Conservation (phyloP, 371 early-diverging fungal species). For the Rhizopus stolonifer region DNA sequence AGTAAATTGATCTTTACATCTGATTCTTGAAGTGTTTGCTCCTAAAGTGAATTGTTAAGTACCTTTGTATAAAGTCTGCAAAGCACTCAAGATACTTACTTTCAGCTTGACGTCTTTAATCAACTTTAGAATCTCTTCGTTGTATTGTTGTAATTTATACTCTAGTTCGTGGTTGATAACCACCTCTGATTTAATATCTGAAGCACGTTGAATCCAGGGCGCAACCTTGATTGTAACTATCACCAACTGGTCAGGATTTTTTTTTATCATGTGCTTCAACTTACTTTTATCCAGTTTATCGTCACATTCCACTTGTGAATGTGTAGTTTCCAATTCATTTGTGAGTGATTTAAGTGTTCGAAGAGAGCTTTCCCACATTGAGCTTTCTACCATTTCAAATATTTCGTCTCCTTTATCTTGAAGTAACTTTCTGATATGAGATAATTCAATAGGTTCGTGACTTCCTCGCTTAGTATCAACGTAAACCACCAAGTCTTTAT, state of each 20-base stretch:
- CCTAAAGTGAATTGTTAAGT: too few relatives aligned
- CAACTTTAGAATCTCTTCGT: slow-evolving; percentile 75
- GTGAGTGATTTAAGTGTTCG: slow-evolving; percentile 50
- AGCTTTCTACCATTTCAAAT: slow-evolving; percentile 55
- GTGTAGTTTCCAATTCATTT: slow-evolving; percentile 42
- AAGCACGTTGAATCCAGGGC: slow-evolving; percentile 83
- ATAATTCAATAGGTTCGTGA: slow-evolving; percentile 44
- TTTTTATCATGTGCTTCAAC: too few relatives aligned
- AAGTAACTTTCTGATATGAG: slow-evolving; percentile 51
- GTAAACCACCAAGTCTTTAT: slow-evolving; percentile 31
- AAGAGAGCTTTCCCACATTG: slow-evolving; percentile 64
- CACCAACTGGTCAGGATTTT: too few relatives aligned
- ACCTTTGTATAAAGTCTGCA: too few relatives aligned
- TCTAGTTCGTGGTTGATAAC: slow-evolving; percentile 78
- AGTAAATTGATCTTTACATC: slow-evolving; percentile 76
- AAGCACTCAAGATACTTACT: too few relatives aligned
- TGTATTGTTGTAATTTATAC: slow-evolving; percentile 69
- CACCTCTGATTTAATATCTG: slow-evolving; percentile 74
- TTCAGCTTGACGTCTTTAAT: slow-evolving; percentile 74
- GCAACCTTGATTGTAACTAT: slow-evolving; percentile 56
- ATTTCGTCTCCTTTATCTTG: slow-evolving; percentile 51
- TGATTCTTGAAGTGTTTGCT: slow-evolving; percentile 76
- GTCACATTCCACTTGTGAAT: slow-evolving; percentile 45
- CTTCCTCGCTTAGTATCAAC: slow-evolving; percentile 44
- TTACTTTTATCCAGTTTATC: slow-evolving; percentile 52